Base-by-base conservation (phyloP, 768 basidiomycete genomes). In the Xanthoconium stramineum region DNA sequence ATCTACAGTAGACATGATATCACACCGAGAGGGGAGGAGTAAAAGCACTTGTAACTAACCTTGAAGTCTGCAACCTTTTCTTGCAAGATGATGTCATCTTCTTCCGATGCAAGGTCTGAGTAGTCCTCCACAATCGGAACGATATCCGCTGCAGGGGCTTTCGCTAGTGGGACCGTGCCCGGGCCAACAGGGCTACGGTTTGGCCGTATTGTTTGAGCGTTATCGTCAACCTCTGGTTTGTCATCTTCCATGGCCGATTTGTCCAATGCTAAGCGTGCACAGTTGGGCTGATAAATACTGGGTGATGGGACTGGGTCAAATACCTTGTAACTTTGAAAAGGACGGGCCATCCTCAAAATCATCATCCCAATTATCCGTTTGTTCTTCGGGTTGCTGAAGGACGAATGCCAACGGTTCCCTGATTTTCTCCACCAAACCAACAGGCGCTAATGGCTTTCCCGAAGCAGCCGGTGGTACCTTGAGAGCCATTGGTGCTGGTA, bases 281-380 rank as follows among this genome's bases (percentile, higher is more conserved):
- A 33, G 35, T 32, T 36, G 28, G 48, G n/a, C 20, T 7, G 43
- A 55, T 8, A 8, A 33, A 10, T 37, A 5, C 32, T 2, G n/a
- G 24, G 10, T 47, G 14, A 47, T 39, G 19, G 10, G 9, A 33
- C 10, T 28, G 42, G 3, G 47, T 19, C 30, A 39, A 45, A 38
- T 53, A 62, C 84, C 86, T 75, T 88, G 89, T 32, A 95, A 70
- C 71, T 94, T 96, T 9, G 87, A 84, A 51, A 91, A 83, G 0
- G 92, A 93, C 35, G 94, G 94, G 2, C 89, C 93, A 61, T 92
- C 93, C 68, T 94, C 93, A 61, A 99, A 99, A 67, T 99, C 97
- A 60, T 94, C 92, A 65, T 99, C 97, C 97, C 97, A 99, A 60
- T 94, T 96, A 68, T 97, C 94, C 2, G 87, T 89, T 68, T 91